phyloP scores from a whole-genome alignment of 805 yeast species.

The Ogataea methanolica region DNA sequence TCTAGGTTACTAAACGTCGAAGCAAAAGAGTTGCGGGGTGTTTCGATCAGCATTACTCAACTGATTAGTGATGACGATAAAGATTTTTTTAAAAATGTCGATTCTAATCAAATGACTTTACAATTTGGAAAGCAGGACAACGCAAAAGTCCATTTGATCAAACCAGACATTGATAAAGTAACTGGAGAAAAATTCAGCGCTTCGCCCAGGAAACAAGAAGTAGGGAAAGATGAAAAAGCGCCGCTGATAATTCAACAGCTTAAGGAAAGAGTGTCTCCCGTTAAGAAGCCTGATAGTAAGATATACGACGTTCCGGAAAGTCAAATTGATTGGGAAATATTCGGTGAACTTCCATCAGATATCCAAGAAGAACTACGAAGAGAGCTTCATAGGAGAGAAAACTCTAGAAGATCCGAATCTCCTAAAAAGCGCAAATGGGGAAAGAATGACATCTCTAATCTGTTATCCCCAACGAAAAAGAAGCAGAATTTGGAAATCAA shows the following conservation, averaged over 20 bases:
- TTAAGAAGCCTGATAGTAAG: neutral
- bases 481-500: neutral
- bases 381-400: constrained; percentile 43
- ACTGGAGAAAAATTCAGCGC: neutral
- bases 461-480: constrained; percentile 7
- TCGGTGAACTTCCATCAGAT: constrained; percentile 59
- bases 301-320: constrained; percentile 5
- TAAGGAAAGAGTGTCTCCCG: neutral
- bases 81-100: constrained; percentile 10
- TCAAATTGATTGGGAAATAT: constrained; percentile 60
- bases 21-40: constrained; percentile 69
- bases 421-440: constrained; percentile 15
- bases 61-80: constrained; percentile 36
- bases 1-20: constrained; percentile 48
- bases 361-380: constrained; percentile 56
- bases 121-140: constrained; percentile 24
- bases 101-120: constrained; percentile 29
- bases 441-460: constrained; percentile 13
- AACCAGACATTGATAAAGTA: too few relatives aligned
- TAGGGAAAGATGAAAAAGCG: constrained; percentile 1
- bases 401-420: constrained; percentile 16
- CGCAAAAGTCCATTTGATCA: neutral
- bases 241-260: neutral
- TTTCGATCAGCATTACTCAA: constrained; percentile 65
- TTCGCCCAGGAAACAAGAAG: neutral